Percentiles rank a stretch among this genome's conserved stretches.
These are phyloP conservation scores for Picea engelmannii DNA, from an alignment of 83 land plant genomes.

Conservation along the genomic window DNA sequence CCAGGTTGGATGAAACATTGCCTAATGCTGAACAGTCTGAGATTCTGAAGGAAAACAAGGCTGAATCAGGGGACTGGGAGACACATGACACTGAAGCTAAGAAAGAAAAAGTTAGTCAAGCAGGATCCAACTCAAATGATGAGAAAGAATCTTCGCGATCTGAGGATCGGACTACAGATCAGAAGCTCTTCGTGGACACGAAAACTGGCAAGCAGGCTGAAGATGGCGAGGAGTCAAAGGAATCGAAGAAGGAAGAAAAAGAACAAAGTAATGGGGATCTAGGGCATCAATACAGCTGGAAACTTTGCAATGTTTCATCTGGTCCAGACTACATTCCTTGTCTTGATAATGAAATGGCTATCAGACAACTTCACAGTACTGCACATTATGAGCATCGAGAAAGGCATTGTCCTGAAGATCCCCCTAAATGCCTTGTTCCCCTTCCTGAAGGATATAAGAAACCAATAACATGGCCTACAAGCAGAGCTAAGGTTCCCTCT, in stretches of 20 bases:
- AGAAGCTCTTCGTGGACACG: no score
- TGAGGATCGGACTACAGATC: no score
- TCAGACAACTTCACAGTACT: slow-evolving; percentile 55
- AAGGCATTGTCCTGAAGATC: slow-evolving; percentile 81
- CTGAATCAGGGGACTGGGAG: no score
- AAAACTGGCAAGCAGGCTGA: not conserved
- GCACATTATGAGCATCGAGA: slow-evolving; percentile 87
- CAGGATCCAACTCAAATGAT: no score
- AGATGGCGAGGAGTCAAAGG: not conserved
- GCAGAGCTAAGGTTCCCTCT: slow-evolving; percentile 67
- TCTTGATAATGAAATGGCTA: slow-evolving; percentile 79
- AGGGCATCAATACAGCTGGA: slow-evolving; percentile 43
- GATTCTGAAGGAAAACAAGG: no score
- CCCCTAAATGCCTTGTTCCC: slow-evolving; percentile 79
- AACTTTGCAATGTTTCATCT: slow-evolving; percentile 58
- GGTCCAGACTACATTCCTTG: slow-evolving; percentile 92
- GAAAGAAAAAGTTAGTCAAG: no score
- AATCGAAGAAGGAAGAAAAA: slow-evolving; percentile 9
- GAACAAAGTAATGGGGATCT: not conserved
- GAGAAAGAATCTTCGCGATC: no score
- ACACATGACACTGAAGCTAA: no score
- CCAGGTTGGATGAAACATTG: no score
- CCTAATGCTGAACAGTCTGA: no score
- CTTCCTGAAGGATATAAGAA: slow-evolving; percentile 72
- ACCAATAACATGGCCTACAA: slow-evolving; percentile 76